Percentiles rank a stretch among this genome's conserved stretches.
Conservation (phyloP, 352 stramenopile species). For the Pythium vanterpoolii region DNA sequence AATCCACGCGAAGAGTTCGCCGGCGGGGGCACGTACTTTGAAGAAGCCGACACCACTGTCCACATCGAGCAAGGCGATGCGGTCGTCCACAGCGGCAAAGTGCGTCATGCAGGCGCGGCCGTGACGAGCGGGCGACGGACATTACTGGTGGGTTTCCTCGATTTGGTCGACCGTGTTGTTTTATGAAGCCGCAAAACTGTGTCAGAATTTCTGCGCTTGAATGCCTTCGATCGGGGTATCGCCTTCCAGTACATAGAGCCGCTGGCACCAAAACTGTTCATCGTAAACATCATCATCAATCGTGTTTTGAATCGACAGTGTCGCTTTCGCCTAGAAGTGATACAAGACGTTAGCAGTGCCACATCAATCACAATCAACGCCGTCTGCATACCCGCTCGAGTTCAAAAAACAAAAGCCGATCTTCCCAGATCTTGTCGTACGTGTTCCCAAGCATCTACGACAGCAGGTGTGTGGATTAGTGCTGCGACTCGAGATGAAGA, state of each 20-base stretch:
- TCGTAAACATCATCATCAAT: slow-evolving; percentile 71
- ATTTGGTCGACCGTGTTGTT: slow-evolving; percentile 54
- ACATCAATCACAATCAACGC: not conserved
- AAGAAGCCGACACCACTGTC: slow-evolving; percentile 59
- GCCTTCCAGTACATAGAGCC: slow-evolving; percentile 69
- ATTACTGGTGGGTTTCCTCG: slow-evolving; percentile 93
- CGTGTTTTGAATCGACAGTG: slow-evolving; percentile 67
- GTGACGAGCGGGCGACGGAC: slow-evolving; percentile 82
- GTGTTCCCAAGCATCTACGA: slow-evolving; percentile 79
- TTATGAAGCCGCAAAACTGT: not conserved
- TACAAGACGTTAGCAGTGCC: not conserved
- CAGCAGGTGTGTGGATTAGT: not conserved
- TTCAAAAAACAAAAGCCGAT: slow-evolving; percentile 76
- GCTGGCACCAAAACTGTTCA: slow-evolving; percentile 65
- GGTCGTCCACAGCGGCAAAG: slow-evolving; percentile 90
- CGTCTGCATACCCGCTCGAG: slow-evolving; percentile 51
- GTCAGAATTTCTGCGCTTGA: slow-evolving; percentile 65
- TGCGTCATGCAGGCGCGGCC: slow-evolving; percentile 88
- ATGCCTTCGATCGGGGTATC: slow-evolving; percentile 79
- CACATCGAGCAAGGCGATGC: slow-evolving; percentile 83
- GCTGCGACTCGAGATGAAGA: not conserved
- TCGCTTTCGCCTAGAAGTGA: slow-evolving; percentile 56
- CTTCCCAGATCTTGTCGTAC: slow-evolving; percentile 85
- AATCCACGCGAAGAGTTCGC: slow-evolving; percentile 80
- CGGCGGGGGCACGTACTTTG: slow-evolving; percentile 93